Evolutionary conservation across 78 protist species (phyloP).

Genomic region (Goniomonas avonlea): DNA sequence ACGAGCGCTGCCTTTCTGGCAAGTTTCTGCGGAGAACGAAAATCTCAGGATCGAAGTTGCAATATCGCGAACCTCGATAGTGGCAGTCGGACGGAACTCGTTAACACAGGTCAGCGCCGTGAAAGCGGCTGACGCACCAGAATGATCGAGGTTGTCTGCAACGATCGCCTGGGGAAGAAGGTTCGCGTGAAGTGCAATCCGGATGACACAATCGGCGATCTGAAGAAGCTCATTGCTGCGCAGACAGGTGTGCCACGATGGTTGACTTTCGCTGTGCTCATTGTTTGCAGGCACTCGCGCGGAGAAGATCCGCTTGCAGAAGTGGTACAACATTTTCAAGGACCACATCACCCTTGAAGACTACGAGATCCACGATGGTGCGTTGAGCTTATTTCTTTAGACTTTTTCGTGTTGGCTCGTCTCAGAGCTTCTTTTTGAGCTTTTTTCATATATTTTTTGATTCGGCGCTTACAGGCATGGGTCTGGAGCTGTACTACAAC

Average conservation of each 20-base stretch:
- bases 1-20: too few relatives aligned
- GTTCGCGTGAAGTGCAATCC: conserved; percentile 21
- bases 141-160: conserved; percentile 31
- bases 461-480: too few relatives aligned
- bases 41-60: too few relatives aligned
- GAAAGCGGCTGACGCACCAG: too few relatives aligned
- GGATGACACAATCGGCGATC: conserved; percentile 33
- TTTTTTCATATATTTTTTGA: too few relatives aligned
- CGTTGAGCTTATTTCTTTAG: background rate
- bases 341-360: conserved; percentile 36
- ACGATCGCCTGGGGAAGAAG: conserved; percentile 29
- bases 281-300: conserved; percentile 21
- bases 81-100: too few relatives aligned
- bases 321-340: conserved; percentile 32
- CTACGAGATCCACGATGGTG: conserved; percentile 19
- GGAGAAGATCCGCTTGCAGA: conserved; percentile 23
- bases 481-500: conserved; percentile 23
- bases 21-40: too few relatives aligned
- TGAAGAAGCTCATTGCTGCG: conserved; percentile 35
- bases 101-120: too few relatives aligned
- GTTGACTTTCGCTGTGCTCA: too few relatives aligned
- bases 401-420: too few relatives aligned
- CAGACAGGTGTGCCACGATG: conserved; percentile 5
- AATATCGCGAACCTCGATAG: too few relatives aligned
- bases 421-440: too few relatives aligned